These are phyloP conservation scores for Xylaria hypoxylon DNA, from an alignment of 2,329 filamentous ascomycete species.

Conservation along the genomic window DNA sequence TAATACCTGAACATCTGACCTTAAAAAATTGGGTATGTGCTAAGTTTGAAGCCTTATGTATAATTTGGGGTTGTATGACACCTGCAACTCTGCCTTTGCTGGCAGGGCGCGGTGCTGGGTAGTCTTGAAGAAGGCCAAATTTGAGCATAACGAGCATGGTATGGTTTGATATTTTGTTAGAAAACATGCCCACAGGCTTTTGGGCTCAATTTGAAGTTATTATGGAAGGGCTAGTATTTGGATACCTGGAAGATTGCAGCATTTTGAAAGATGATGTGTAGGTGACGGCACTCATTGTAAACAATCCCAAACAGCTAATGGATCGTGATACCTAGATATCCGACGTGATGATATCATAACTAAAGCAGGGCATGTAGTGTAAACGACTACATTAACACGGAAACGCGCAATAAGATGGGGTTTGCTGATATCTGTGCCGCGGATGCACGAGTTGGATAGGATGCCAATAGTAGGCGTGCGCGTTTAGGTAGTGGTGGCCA, in stretches of 20 bases:
- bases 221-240: too few relatives aligned
- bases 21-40: too few relatives aligned
- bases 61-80: background rate
- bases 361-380: background rate
- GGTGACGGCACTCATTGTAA: background rate
- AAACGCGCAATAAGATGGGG: background rate
- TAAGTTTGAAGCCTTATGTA: background rate
- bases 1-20: background rate
- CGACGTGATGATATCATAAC: background rate
- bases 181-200: background rate
- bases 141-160: background rate
- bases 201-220: background rate
- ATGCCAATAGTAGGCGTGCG: constrained; percentile 9
- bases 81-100: background rate
- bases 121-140: background rate
- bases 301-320: background rate
- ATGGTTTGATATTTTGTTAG: background rate
- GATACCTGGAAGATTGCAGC: too few relatives aligned
- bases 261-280: too few relatives aligned
- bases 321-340: background rate
- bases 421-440: background rate
- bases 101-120: background rate
- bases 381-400: background rate
- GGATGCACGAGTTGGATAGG: constrained; percentile 9
- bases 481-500: constrained; percentile 14